Conservation (phyloP, 345 rosid species). For the Linum lewisii region DNA sequence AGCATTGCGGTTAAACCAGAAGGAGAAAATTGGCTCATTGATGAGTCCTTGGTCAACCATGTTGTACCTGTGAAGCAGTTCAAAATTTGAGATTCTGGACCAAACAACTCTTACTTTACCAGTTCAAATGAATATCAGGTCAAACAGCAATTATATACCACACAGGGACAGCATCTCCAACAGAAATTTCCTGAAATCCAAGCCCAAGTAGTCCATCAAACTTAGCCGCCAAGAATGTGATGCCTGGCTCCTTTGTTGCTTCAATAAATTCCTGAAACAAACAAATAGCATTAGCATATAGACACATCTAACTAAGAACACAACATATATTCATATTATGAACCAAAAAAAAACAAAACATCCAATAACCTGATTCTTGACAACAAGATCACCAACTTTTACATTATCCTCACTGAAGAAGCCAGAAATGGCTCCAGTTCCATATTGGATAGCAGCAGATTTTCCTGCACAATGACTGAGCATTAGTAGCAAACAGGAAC, state of each 20-base stretch:
- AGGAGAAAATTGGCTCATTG: constrained; percentile 74
- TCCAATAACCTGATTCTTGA: constrained; percentile 52
- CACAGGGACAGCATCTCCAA: constrained; percentile 68
- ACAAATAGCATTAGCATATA: neutral
- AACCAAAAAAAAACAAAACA: constrained; percentile 8
- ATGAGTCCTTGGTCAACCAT: constrained; percentile 72
- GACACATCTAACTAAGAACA: neutral
- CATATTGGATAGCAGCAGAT: constrained; percentile 69
- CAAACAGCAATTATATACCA: constrained; percentile 36
- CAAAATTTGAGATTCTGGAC: constrained; percentile 5
- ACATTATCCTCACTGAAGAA: constrained; percentile 75
- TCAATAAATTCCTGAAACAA: constrained; percentile 73
- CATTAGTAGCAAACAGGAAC: neutral
- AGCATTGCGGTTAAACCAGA: constrained; percentile 79
- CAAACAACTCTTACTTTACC: constrained; percentile 3
- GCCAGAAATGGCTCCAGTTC: constrained; percentile 63
- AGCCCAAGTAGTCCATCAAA: constrained; percentile 97
- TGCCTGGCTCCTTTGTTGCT: constrained; percentile 73
- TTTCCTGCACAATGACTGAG: constrained; percentile 31
- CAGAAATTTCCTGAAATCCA: constrained; percentile 86
- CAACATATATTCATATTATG: neutral
- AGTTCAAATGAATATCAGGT: constrained; percentile 4
- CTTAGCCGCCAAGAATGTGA: constrained; percentile 70
- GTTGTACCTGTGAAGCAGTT: constrained; percentile 60
- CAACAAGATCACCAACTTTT: constrained; percentile 61